Percentiles rank a stretch among this genome's conserved stretches.
Conservation (phyloP, 306 rosid genomes). For the Rubus parviflorus region DNA sequence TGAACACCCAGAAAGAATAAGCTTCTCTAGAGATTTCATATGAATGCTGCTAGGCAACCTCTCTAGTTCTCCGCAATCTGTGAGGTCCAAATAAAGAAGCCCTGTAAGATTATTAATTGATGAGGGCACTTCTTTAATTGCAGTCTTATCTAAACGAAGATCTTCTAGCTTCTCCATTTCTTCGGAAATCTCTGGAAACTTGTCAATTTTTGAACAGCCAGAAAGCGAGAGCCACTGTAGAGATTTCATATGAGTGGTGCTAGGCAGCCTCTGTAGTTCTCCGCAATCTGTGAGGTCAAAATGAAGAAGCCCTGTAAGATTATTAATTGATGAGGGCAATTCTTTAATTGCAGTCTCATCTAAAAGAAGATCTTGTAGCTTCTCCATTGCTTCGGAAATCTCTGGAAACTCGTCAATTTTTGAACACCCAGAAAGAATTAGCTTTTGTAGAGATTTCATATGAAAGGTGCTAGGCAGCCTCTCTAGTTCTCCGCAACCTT, state of each 20-base stretch:
- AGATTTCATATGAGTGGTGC: background rate
- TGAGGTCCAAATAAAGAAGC: too few species aligned
- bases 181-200: too few species aligned
- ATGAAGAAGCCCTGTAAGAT: too few species aligned
- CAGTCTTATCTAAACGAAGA: too few species aligned
- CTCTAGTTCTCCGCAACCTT: background rate
- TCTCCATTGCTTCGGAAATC: too few species aligned
- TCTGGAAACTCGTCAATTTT: too few species aligned
- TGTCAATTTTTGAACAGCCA: background rate
- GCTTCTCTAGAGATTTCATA: background rate
- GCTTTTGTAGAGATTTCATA: background rate
- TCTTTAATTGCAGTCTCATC: too few species aligned
- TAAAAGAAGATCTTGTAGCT: too few species aligned
- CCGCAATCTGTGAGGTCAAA: background rate
- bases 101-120: too few species aligned
- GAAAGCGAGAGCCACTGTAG: background rate
- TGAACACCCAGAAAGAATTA: background rate
- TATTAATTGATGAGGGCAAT: too few species aligned
- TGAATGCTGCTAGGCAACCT: background rate
- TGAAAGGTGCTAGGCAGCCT: conserved; percentile 1
- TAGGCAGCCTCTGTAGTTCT: background rate
- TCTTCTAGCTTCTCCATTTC: too few species aligned
- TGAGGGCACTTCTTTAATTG: too few species aligned
- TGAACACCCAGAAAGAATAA: background rate
- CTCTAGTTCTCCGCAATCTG: background rate